Percentiles rank a stretch among this genome's conserved stretches.
These are phyloP conservation scores for Tolypocladium guangdongense DNA, from an alignment of 2,329 filamentous ascomycete genomes.

Conservation along the genomic window DNA sequence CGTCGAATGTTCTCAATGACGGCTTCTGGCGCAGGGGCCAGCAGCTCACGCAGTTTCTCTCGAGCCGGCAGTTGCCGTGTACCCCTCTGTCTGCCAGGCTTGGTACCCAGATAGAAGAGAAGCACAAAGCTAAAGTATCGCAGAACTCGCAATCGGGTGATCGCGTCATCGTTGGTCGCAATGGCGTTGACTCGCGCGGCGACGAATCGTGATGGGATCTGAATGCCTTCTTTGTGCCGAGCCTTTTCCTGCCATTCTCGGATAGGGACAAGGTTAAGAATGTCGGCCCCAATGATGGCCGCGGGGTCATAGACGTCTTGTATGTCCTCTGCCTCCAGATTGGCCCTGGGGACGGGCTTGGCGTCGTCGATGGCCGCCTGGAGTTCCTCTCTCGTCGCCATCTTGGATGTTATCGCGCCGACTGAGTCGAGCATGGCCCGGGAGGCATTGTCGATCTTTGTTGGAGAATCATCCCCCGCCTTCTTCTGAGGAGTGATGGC, in stretches of 20 bases:
- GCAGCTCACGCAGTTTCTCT: constrained; percentile 47
- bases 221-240: constrained; percentile 45
- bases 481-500: constrained; percentile 45
- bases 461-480: constrained; percentile 24
- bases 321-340: constrained; percentile 54
- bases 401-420: constrained; percentile 47
- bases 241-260: constrained; percentile 63
- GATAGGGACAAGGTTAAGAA: constrained; percentile 56
- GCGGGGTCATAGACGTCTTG: constrained; percentile 63
- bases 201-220: constrained; percentile 52
- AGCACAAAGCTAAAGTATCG: constrained; percentile 50
- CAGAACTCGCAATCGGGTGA: constrained; percentile 43
- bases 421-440: constrained; percentile 54
- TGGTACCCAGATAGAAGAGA: constrained; percentile 38
- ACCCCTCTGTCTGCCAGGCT: constrained; percentile 34
- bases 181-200: constrained; percentile 47
- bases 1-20: constrained; percentile 57
- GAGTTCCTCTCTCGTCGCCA: constrained; percentile 56
- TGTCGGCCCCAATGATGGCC: constrained; percentile 54
- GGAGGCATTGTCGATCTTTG: constrained; percentile 43
- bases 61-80: constrained; percentile 43
- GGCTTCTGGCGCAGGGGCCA: constrained; percentile 47
- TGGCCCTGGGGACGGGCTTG: constrained; percentile 63
- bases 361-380: constrained; percentile 53
- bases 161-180: constrained; percentile 41